phyloP scores from a whole-genome alignment of 305 asterid genomes.

The Fraxinus velutina region DNA sequence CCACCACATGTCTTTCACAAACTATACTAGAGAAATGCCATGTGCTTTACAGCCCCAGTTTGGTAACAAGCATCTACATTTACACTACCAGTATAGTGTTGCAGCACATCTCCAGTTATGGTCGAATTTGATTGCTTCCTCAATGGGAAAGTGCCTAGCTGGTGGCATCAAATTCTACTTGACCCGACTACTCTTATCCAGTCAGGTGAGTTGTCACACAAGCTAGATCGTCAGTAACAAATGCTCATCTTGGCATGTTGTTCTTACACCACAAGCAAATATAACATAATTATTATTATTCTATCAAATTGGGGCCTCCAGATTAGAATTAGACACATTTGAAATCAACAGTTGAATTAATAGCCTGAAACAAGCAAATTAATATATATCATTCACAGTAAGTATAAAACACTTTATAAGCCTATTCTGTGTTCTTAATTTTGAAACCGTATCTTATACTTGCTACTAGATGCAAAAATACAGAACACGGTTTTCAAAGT shows the following conservation, averaged over 20 bases:
- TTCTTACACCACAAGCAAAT: background rate
- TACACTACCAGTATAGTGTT: background rate
- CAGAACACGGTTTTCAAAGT: background rate
- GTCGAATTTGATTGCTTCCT: background rate
- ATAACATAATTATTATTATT: background rate
- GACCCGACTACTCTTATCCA: background rate
- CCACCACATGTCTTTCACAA: background rate
- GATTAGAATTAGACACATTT: background rate
- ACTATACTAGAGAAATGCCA: background rate
- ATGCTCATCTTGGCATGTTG: background rate
- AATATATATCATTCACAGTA: background rate
- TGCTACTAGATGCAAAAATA: background rate
- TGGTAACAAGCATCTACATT: background rate
- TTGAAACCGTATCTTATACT: background rate
- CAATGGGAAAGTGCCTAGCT: background rate
- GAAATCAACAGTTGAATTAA: background rate
- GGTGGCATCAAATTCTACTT: background rate
- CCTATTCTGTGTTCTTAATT: background rate
- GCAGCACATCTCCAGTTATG: background rate
- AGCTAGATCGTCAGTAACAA: background rate
- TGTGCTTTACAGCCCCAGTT: background rate
- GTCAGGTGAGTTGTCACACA: background rate
- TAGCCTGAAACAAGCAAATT: background rate
- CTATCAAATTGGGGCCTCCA: background rate
- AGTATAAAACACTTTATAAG: background rate